Evolutionary conservation across 768 basidiomycete genomes (phyloP).

Genomic region (Gelatoporia subvermispora): DNA sequence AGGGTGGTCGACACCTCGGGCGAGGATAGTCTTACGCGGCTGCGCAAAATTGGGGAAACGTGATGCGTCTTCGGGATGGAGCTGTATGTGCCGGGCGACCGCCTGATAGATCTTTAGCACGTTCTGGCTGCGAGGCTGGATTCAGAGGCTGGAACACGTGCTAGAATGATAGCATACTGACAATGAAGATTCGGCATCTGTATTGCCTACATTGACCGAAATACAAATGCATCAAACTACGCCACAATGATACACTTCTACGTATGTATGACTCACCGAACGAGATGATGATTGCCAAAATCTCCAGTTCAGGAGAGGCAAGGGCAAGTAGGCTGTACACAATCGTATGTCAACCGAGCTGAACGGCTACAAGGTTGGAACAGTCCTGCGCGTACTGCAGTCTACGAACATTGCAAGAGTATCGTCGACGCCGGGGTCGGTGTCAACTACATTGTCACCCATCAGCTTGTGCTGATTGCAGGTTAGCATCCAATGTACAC

Average conservation of each 20-base stretch:
- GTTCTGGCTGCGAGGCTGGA: conserved; percentile 45
- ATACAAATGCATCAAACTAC: not conserved
- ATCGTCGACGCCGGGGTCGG: conserved; percentile 87
- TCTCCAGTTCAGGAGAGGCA: conserved; percentile 78
- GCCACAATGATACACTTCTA: not conserved
- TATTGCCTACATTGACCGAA: conserved; percentile 53
- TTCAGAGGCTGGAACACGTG: not conserved
- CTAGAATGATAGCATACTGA: conserved; percentile 30
- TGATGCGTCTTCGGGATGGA: conserved; percentile 44
- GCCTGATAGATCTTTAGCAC: conserved; percentile 72
- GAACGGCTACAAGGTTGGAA: not conserved
- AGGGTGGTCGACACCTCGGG: conserved; percentile 59
- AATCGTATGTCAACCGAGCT: not conserved
- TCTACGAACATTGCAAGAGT: conserved; percentile 63
- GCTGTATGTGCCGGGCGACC: conserved; percentile 52
- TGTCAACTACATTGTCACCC: conserved; percentile 54
- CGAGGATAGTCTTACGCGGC: conserved; percentile 53
- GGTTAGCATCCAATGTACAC: conserved; percentile 19
- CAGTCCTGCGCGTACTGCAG: not conserved
- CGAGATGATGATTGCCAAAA: conserved; percentile 69
- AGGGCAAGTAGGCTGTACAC: conserved; percentile 62
- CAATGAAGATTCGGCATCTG: conserved; percentile 58
- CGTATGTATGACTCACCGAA: conserved; percentile 50
- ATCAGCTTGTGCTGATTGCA: not conserved
- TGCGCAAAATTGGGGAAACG: conserved; percentile 63